phyloP scores from a whole-genome alignment of 2,329 filamentous ascomycete genomes.

The Domatiomyces globalis region DNA sequence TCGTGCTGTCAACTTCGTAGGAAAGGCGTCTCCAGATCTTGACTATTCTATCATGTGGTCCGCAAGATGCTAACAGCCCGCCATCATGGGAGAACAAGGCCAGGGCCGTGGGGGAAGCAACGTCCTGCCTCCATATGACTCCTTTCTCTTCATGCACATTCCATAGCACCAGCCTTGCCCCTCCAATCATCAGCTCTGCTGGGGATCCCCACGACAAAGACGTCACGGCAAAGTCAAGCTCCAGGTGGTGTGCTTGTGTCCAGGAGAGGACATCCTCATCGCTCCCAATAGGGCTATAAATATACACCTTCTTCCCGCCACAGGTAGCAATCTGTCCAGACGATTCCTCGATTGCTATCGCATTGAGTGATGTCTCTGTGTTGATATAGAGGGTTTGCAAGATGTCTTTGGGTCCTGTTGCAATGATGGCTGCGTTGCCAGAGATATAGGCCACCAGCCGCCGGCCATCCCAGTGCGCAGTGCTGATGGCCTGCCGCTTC shows the following conservation, averaged over 20 bases:
- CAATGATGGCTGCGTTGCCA: constrained; percentile 72
- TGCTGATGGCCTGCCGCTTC: constrained; percentile 63
- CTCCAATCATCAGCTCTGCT: constrained; percentile 72
- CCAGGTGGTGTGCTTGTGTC: constrained; percentile 11
- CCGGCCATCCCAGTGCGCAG: constrained; percentile 56
- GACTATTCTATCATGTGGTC: constrained; percentile 63
- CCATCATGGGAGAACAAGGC: constrained; percentile 77
- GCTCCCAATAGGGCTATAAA: constrained; percentile 63
- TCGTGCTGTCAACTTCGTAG: constrained; percentile 67
- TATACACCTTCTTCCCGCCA: constrained; percentile 50
- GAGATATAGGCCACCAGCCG: constrained; percentile 79
- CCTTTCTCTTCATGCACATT: constrained; percentile 28
- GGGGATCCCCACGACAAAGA: constrained; percentile 75
- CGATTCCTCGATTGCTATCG: constrained; percentile 65
- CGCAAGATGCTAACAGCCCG: constrained; percentile 68
- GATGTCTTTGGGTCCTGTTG: constrained; percentile 58
- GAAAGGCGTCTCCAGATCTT: constrained; percentile 86
- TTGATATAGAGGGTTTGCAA: constrained; percentile 87
- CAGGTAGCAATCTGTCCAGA: constrained; percentile 76
- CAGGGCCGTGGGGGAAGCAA: constrained; percentile 60
- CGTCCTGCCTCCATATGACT: constrained; percentile 55
- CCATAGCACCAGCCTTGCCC: constrained; percentile 57
- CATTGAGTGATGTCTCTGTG: constrained; percentile 52
- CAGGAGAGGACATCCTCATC: constrained; percentile 52
- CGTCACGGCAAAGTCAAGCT: constrained; percentile 39